Base-by-base conservation (phyloP, 129 eudicot genomes). In the Tagetes erecta region DNA sequence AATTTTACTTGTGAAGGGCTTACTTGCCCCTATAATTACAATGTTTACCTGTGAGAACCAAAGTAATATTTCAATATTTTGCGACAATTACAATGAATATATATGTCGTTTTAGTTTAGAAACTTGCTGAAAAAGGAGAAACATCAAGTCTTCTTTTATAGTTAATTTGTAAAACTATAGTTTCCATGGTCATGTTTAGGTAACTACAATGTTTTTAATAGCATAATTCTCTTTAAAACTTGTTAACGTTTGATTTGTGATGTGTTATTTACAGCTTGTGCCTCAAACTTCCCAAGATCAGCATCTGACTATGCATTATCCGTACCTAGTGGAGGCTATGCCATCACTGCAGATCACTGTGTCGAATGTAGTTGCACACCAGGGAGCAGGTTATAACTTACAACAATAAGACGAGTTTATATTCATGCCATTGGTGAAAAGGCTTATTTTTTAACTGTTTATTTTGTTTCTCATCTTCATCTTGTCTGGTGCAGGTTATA, bases 321-420 rank as follows among this genome's bases (percentile, higher is more conserved):
- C 68, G 94, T 95, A 38, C 96, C 97, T 27, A 88, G 85, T 76
- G 99, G 99, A 76, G 93, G 95, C 75, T 95, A 95, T 80, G 94
- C 96, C 11, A 80, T 95, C 80, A 82, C 99, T 13, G 96, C 99
- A 27, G 89, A 90, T 73, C 97, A 95, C 80, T 95, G 99, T 60
- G 97, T 95, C 70, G 86, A 88, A 74, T 95, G 99, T 85, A 95
- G 99, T 78, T 95, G 99, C 78, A 91, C 83, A 50, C 78, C 92
- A 9, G 97, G 95, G 64, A 87, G 90, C 85, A 88, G 92, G 83
- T 91, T 79, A 58, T 14, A 51, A 44, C 6, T 13, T 27, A 86
- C 7, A 78, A 83, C 70, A 58, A 35, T 7, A 20, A 20, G 27
- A 36, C 5, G 0, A 39, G 40, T 38, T 60, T 63, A 14, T 30